phyloP scores from a whole-genome alignment of 371 early-diverging fungal genomes.

The Zancudomyces culisetae region DNA sequence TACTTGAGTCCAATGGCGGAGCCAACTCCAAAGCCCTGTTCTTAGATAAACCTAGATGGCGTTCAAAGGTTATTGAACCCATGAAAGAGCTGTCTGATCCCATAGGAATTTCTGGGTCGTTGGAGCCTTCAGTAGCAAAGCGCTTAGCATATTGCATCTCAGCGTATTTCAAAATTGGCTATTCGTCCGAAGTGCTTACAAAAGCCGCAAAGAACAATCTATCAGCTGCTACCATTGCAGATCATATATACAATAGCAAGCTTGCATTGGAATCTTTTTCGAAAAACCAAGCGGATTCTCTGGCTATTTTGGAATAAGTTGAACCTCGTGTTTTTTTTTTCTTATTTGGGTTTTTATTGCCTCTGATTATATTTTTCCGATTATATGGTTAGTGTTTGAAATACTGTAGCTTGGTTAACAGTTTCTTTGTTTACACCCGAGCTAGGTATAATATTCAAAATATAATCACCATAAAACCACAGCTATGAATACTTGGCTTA shows the following conservation, averaged over 20 bases:
- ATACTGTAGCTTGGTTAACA: too few relatives aligned
- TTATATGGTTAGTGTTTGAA: too few relatives aligned
- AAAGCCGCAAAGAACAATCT: conserved; percentile 28
- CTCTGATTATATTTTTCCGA: too few relatives aligned
- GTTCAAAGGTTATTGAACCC: conserved; percentile 18
- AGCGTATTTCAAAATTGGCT: conserved; percentile 63
- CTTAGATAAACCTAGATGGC: neutral
- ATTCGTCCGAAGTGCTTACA: conserved; percentile 60
- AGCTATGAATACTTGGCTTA: too few relatives aligned
- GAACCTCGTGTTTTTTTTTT: too few relatives aligned
- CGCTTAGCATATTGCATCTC: conserved; percentile 61
- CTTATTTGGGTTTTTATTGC: too few relatives aligned
- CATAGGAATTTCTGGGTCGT: conserved; percentile 12
- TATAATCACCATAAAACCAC: too few relatives aligned
- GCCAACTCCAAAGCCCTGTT: neutral
- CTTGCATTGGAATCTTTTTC: neutral
- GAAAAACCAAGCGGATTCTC: neutral
- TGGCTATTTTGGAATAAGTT: too few relatives aligned
- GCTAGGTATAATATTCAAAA: too few relatives aligned
- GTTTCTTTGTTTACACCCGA: too few relatives aligned
- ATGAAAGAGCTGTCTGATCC: conserved; percentile 12
- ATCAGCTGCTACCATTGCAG: conserved; percentile 26
- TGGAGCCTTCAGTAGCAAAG: conserved; percentile 48
- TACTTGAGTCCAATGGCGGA: neutral
- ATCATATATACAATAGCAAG: conserved; percentile 15